Conservation (phyloP, 805 yeast genomes). For the Nakazawaea ishiwadae region DNA sequence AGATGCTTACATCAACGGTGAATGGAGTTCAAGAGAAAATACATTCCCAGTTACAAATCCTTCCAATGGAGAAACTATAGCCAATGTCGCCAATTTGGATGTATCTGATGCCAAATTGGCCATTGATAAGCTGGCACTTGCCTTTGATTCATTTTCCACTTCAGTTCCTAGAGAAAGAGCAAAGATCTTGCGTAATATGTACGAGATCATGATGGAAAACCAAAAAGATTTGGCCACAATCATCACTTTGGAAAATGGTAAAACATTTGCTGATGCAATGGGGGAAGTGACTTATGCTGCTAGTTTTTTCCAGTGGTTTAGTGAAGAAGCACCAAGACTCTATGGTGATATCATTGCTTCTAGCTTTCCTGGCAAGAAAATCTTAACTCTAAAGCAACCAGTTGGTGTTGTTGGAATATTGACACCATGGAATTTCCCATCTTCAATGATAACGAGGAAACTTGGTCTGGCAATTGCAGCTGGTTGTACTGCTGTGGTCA, state of each 20-base stretch:
- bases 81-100: constrained; percentile 50
- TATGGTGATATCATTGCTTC: constrained; percentile 67
- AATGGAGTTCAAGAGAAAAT: constrained; percentile 54
- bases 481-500: constrained; percentile 73
- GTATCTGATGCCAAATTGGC: constrained; percentile 49
- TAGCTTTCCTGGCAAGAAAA: constrained; percentile 40
- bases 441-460: constrained; percentile 73
- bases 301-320: constrained; percentile 84
- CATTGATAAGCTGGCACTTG: constrained; percentile 45
- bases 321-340: constrained; percentile 74
- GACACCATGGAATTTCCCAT: constrained; percentile 85
- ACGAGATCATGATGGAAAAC: constrained; percentile 50
- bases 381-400: constrained; percentile 65
- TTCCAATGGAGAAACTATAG: constrained; percentile 50
- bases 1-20: constrained; percentile 67
- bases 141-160: constrained; percentile 48
- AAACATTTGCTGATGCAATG: constrained; percentile 62
- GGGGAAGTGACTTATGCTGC: constrained; percentile 69
- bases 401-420: constrained; percentile 75
- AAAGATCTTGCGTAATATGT: constrained; percentile 45
- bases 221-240: constrained; percentile 61
- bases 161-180: constrained; percentile 57
- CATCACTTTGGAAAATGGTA: constrained; percentile 70
- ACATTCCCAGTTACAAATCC: constrained; percentile 73
- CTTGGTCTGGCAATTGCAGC: constrained; percentile 76